Evolutionary conservation across 176 grass and related monocot genomes (phyloP).

Genomic region (Oryza longistaminata): DNA sequence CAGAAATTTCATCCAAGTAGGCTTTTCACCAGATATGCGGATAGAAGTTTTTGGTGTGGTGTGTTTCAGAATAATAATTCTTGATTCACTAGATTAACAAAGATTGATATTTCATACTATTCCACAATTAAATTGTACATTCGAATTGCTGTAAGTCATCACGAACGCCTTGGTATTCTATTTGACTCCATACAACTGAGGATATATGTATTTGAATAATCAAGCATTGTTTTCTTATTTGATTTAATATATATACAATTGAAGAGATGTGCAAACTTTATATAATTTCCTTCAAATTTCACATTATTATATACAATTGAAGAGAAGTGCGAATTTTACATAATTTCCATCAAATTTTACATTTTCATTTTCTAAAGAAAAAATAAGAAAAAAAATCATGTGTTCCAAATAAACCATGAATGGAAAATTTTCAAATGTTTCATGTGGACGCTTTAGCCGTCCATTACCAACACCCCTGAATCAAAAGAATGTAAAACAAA

Average conservation of each 20-base stretch:
- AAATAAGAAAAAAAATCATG: background rate
- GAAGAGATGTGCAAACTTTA: background rate
- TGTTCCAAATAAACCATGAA: background rate
- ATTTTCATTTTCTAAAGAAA: background rate
- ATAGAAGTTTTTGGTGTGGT: background rate
- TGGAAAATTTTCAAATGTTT: background rate
- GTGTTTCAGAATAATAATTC: background rate
- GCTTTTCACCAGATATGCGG: too few relatives aligned
- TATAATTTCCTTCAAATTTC: background rate
- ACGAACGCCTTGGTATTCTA: background rate
- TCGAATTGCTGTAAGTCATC: background rate
- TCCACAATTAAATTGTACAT: background rate
- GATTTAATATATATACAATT: background rate
- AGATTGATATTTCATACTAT: background rate
- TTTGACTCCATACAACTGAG: background rate
- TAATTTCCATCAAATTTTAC: background rate
- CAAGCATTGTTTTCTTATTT: too few relatives aligned
- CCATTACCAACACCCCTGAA: background rate
- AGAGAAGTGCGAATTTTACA: background rate
- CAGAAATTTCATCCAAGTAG: too few relatives aligned
- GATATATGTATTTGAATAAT: too few relatives aligned
- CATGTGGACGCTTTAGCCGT: background rate
- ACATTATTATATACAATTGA: background rate
- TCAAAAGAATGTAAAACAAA: background rate
- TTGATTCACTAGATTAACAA: background rate